phyloP scores from a whole-genome alignment of 2,329 filamentous ascomycete species.

The Cordyceps cateniannulata region DNA sequence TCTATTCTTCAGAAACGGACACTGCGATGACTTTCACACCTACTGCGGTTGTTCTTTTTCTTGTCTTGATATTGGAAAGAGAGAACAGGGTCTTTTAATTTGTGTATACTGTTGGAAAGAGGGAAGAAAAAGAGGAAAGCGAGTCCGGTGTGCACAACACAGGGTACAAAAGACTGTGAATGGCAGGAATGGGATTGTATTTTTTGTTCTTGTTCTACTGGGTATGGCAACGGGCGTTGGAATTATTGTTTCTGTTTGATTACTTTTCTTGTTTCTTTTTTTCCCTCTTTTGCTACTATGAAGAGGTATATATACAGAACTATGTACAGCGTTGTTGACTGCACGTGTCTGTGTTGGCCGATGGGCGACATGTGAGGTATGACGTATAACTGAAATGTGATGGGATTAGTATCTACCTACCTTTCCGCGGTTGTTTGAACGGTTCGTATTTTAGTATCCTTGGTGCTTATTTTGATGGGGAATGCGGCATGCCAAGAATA shows the following conservation, averaged over 20 bases:
- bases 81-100: not conserved
- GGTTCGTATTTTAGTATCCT: not conserved
- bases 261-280: not conserved
- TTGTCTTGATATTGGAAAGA: not conserved
- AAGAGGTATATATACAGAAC: conserved; percentile 8
- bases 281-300: not conserved
- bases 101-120: conserved; percentile 9
- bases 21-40: not conserved
- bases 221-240: conserved; percentile 10
- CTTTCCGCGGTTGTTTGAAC: not conserved
- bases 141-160: no score
- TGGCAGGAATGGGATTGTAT: not conserved
- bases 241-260: not conserved
- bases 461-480: no score
- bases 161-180: not conserved
- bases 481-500: not conserved
- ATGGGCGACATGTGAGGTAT: not conserved
- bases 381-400: no score
- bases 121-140: not conserved
- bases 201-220: not conserved
- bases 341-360: not conserved
- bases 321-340: conserved; percentile 8
- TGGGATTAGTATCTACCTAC: no score
- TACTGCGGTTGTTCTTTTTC: not conserved
- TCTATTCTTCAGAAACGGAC: not conserved